These are phyloP conservation scores for Labyrinthula sp. DNA, from an alignment of 352 stramenopile genomes.

Conservation along the genomic window DNA sequence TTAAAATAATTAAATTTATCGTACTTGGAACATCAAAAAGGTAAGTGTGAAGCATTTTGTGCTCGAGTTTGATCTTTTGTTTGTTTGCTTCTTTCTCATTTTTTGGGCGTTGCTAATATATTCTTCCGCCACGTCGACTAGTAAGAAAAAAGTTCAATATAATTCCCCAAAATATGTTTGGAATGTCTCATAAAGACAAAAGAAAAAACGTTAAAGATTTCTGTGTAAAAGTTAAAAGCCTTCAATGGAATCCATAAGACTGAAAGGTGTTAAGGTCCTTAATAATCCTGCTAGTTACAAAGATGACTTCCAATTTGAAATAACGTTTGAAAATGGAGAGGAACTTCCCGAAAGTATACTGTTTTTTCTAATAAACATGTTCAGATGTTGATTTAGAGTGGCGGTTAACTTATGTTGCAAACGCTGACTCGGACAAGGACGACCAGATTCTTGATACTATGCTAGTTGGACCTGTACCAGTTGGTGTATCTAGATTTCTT, in stretches of 20 bases:
- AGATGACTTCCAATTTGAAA: constrained; percentile 98
- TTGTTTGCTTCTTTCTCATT: too few relatives aligned
- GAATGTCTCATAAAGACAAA: too few relatives aligned
- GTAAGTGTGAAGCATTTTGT: too few relatives aligned
- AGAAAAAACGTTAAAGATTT: too few relatives aligned
- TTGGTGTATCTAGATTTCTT: constrained; percentile 95
- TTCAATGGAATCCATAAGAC: constrained; percentile 47
- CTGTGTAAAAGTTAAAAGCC: too few relatives aligned
- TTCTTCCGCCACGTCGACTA: too few relatives aligned
- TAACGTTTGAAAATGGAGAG: constrained; percentile 95
- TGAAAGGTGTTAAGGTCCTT: constrained; percentile 80
- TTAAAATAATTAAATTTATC: too few relatives aligned
- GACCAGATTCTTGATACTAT: constrained; percentile 95
- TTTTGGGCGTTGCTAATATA: too few relatives aligned
- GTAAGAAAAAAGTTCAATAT: too few relatives aligned
- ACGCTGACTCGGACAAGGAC: constrained; percentile 69
- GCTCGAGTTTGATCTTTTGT: too few relatives aligned
- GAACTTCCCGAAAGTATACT: constrained; percentile 60
- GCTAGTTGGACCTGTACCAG: constrained; percentile 84
- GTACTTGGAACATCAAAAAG: too few relatives aligned
- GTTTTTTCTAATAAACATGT: constrained; percentile 5
- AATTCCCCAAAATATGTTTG: too few relatives aligned
- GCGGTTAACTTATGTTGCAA: constrained; percentile 97
- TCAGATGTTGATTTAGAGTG: constrained; percentile 77
- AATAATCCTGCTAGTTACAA: constrained; percentile 89